Base-by-base conservation (phyloP, 352 stramenopile species). In the Pythium chondricola region DNA sequence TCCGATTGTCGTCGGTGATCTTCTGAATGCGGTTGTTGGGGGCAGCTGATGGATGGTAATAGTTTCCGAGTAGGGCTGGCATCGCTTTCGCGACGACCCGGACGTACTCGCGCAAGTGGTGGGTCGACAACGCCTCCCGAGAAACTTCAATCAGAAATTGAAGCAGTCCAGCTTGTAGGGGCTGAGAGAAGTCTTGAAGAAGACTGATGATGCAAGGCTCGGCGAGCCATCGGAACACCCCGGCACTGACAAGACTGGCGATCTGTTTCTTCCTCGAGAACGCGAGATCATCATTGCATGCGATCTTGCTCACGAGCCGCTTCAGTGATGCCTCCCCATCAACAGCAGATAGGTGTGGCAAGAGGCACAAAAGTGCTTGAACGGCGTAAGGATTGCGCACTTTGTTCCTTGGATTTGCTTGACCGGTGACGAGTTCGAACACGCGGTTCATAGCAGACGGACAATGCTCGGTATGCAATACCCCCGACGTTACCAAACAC, bases 311-410 rank as follows among this genome's bases (percentile, higher is more conserved):
- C 2, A 80, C 30, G 9, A 87, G 36, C 6, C 73, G 65, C 6
- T 46, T 49, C 25, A 89, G 57, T 18, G 48, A 55, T 10, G 50
- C 35, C 24, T 72, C 52, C 9, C 59, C 65, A 29, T 67, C 52
- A 1, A 38, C 49, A 10, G 51, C 32, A 1, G 63, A 41, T 16
- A 89, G 56, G 16, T 18, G 48, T 10, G 74, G 71, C 2, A 89
- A 45, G 3, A 87, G 30, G 10, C 37, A 39, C 42, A 89, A 85
- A 5, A 89, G 13, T 9, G 67, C 66, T 7, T 82, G 53, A 6
- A 72, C 73, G 14, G 78, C 74, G 32, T 85, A 49, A 6, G 70
- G 70, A 51, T 84, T 83, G 1, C 60, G 58, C 38, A 89, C 83
- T 40, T 79, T 78, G 52, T 62, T 74, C 17, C 67, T 44, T n/a